These are phyloP conservation scores for Pythium aphanidermatum DNA, from an alignment of 352 stramenopile species.

Conservation along the genomic window DNA sequence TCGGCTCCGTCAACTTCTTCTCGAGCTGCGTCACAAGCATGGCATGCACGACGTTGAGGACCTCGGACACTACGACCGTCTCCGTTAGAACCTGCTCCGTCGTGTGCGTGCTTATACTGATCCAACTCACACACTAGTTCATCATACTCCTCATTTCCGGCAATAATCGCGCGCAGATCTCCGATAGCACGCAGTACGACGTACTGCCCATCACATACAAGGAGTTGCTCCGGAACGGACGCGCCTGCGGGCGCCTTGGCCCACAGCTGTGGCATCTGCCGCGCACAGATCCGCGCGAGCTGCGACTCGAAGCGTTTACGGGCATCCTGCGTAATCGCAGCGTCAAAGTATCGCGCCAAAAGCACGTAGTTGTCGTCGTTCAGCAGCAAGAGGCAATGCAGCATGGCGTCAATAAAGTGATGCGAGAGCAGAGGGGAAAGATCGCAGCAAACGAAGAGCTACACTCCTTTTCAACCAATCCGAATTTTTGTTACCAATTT, in stretches of 20 bases:
- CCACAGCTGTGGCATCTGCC: constrained; percentile 30
- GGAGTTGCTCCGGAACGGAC: constrained; percentile 30
- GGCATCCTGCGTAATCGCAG: constrained; percentile 33
- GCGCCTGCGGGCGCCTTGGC: constrained; percentile 15
- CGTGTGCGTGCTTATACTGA: no score
- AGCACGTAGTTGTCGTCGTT: constrained; percentile 68
- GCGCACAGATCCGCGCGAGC: constrained; percentile 36
- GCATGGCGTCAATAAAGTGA: constrained; percentile 22
- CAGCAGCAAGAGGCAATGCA: constrained; percentile 58
- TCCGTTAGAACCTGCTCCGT: no score
- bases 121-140: constrained; percentile 58
- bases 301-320: constrained; percentile 43
- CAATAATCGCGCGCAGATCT: constrained; percentile 55
- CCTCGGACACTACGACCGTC: constrained; percentile 39
- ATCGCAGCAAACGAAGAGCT: no score
- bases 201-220: constrained; percentile 49
- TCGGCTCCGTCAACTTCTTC: constrained; percentile 61
- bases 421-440: background rate
- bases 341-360: constrained; percentile 59
- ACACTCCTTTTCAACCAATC: no score
- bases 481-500: no score
- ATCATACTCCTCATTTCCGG: constrained; percentile 59
- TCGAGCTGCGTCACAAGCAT: constrained; percentile 54
- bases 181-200: constrained; percentile 53
- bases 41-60: constrained; percentile 39